These are phyloP conservation scores for Phyllosticta ampelicida DNA, from an alignment of 2,329 filamentous ascomycete genomes.

Conservation along the genomic window DNA sequence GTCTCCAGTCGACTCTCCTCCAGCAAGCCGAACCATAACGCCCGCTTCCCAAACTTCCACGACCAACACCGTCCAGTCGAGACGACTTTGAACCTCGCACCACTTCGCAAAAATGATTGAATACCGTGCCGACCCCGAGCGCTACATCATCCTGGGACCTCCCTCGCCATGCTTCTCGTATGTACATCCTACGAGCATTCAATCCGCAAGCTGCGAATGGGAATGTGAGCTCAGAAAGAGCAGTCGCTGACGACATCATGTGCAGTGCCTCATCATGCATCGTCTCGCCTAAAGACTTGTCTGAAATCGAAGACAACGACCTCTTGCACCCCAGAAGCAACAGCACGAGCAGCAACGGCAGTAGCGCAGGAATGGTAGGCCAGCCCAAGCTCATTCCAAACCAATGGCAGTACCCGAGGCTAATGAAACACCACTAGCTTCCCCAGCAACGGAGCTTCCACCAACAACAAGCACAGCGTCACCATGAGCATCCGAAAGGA, in stretches of 20 bases:
- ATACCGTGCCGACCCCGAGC: neutral
- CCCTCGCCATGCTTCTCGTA: neutral
- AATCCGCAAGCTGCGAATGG: neutral
- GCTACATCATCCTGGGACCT: neutral
- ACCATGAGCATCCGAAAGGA: neutral
- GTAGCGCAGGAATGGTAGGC: neutral
- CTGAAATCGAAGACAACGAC: neutral
- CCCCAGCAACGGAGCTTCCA: neutral
- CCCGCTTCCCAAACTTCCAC: neutral
- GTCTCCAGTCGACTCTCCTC: neutral
- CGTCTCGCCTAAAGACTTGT: neutral
- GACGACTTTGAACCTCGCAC: neutral
- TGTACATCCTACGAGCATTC: neutral
- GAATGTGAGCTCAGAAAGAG: neutral
- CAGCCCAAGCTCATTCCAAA: neutral
- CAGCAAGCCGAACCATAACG: neutral
- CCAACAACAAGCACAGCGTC: neutral
- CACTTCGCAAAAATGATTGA: neutral
- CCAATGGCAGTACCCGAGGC: neutral
- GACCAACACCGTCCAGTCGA: neutral
- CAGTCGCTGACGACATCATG: neutral
- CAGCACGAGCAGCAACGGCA: no score
- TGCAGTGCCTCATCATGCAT: neutral
- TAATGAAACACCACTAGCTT: neutral
- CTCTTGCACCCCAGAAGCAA: neutral